Evolutionary conservation across 768 basidiomycete genomes (phyloP), one percentile per base, ranked within the genome.

Genomic region (Tubosaeta sp.): DNA sequence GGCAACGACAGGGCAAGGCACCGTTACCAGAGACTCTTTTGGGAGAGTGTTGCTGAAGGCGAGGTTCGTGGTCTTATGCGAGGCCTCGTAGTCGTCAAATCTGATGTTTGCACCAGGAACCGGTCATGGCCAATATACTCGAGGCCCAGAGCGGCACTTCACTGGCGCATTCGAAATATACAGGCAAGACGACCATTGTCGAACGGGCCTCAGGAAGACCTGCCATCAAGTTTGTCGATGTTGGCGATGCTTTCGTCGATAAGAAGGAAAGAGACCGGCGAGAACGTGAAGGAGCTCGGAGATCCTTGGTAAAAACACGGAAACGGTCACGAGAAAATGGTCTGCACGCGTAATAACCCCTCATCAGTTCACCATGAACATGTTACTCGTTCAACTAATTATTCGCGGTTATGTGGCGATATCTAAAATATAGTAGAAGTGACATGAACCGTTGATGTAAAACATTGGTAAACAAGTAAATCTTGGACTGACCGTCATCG

Each of bases 31-130:
- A 78, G 84, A 39, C 70, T 82, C 41, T 91, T 86, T 66, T 92
- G 88, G 87, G 90, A 92, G 65, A 81, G 85, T 29, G 79, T 86
- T 35, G 75, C 76, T 10, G 90, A 92, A 60, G 82, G 83, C 53
- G 69, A 79, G 69, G 90, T 89, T 62, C 38, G 71, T 62, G 68
- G 63, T 31, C 19, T 31, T 11, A 43, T 35, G 22, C 0, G 12
- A 31, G 4, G 39, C 16, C 10, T 13, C 12, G 34, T n/a, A 8
- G 27, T 43, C 31, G 25, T 43, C 47, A 47, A 48, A 34, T 19
- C 38, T 49, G 48, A 48, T 17, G 14, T 53, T 46, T 44, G 29
- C 11, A 41, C 12, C 42, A 91, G 89, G 79, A 84, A 64, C 81
- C 84, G 9, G 66, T 86, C 39, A 74, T 90, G 34, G 80, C 85